Percentiles rank a stretch among this genome's conserved stretches.
These are phyloP conservation scores for Calycina herbarum DNA, from an alignment of 2,329 filamentous ascomycete genomes.

Conservation along the genomic window DNA sequence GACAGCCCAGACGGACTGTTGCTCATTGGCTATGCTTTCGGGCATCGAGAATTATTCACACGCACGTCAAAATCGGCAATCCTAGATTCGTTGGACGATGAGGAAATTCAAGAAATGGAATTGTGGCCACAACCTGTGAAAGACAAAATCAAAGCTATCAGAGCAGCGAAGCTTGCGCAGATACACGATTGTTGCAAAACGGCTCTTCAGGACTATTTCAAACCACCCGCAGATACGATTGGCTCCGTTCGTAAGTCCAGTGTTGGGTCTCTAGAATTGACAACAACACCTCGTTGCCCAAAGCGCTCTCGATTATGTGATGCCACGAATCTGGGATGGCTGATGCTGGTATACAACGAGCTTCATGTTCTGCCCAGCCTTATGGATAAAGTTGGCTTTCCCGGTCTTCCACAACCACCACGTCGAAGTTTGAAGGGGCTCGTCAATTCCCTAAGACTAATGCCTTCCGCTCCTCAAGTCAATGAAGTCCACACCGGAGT, in stretches of 20 bases:
- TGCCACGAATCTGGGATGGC: conserved; percentile 53
- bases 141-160: conserved; percentile 50
- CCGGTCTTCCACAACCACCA: conserved; percentile 30
- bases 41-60: conserved; percentile 49
- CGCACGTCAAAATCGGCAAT: conserved; percentile 51
- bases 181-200: conserved; percentile 47
- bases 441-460: conserved; percentile 44
- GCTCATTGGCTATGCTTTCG: conserved; percentile 55
- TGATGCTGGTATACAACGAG: conserved; percentile 53
- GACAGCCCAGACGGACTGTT: conserved; percentile 51
- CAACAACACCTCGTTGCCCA: conserved; percentile 48
- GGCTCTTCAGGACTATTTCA: conserved; percentile 49
- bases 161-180: conserved; percentile 52
- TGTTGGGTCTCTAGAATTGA: conserved; percentile 36
- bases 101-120: conserved; percentile 44
- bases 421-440: conserved; percentile 48
- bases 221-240: conserved; percentile 23
- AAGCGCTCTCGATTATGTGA: conserved; percentile 53
- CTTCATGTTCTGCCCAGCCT: conserved; percentile 46
- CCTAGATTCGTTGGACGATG: conserved; percentile 46
- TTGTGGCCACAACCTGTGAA: conserved; percentile 49
- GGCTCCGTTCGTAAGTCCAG: conserved; percentile 20
- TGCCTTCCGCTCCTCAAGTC: conserved; percentile 47
- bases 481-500: conserved; percentile 40
- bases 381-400: conserved; percentile 34